Percentiles rank a stretch among this genome's conserved stretches.
phyloP scores from a whole-genome alignment of 495 filamentous ascomycete genomes.

The Collariella sp. region DNA sequence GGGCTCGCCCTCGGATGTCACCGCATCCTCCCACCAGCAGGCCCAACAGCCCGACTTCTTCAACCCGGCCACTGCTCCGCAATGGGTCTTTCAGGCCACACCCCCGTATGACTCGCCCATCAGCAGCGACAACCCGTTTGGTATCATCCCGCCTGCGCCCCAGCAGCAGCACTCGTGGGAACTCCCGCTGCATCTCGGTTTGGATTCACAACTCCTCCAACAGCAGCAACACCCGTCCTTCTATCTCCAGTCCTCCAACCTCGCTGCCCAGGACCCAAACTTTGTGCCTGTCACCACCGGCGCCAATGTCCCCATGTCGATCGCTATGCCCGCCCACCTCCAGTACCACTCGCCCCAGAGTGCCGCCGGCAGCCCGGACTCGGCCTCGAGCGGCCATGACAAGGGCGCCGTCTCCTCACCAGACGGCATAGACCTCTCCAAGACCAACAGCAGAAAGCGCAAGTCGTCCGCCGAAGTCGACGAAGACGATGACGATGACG shows the following conservation, averaged over 20 bases:
- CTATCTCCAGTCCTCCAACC: conserved; percentile 16
- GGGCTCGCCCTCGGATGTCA: conserved; percentile 25
- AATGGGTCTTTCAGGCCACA: conserved; percentile 38
- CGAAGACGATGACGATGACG: conserved; percentile 41
- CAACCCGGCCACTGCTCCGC: conserved; percentile 19
- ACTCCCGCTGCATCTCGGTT: conserved; percentile 20
- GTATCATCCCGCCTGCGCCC: conserved; percentile 1
- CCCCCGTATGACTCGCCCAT: conserved; percentile 36
- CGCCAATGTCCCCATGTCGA: conserved; percentile 30
- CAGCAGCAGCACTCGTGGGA: conserved; percentile 22
- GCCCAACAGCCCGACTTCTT: conserved; percentile 27
- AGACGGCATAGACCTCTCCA: conserved; percentile 35
- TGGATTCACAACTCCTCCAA: conserved; percentile 21
- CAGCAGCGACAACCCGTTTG: conserved; percentile 16
- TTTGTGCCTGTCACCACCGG: conserved; percentile 5
- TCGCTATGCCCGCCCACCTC: conserved; percentile 49
- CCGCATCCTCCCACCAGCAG: conserved; percentile 22
- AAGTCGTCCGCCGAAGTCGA: conserved; percentile 52
- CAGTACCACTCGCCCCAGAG: conserved; percentile 47
- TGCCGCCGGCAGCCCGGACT: conserved; percentile 39
- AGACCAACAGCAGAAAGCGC: conserved; percentile 48
- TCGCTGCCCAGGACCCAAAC: conserved; percentile 9
- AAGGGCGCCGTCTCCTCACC: conserved; percentile 42
- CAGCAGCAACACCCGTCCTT: conserved; percentile 18
- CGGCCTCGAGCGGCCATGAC: conserved; percentile 29